Evolutionary conservation across 2,329 filamentous ascomycete species (phyloP), one percentile per base, ranked within the genome.

Genomic region (Chrysoporthe austroafricana): DNA sequence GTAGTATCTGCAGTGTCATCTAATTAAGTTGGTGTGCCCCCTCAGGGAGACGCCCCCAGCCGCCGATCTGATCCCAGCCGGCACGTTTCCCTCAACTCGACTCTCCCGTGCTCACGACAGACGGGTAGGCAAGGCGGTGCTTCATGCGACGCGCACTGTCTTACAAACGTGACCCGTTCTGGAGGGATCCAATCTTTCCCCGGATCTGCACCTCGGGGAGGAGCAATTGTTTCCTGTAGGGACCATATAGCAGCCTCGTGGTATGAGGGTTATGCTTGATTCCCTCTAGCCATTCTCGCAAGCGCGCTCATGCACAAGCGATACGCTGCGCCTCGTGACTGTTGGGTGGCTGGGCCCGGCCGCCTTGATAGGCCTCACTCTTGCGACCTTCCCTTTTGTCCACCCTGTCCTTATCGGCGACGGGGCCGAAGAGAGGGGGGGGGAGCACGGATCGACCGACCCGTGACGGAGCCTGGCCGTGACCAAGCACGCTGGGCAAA

Each of bases 41-140:
- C 14, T 44, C 36, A 26, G n/a, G 36, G 11, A 46, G 18, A 46
- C 13, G 5, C n/a, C 43, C 7, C n/a, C 18, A 16, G n/a, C 39
- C 39, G 32, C 57, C 57, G 5, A 9, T 21, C 36, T 32, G 39
- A 60, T 44, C 57, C 57, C 32, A 32, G 57, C 14, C 18, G n/a
- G 39, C 57, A 60, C 57, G 57, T 60, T 60, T 59, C 4, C 14
- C 18, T 46, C 18, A 18, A 42, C 57, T 42, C n/a, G 9, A 39
- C 42, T 50, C 57, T 67, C 65, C 64, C 62, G 56, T 64, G 58
- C 48, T 67, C 67, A 69, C 67, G 66, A 63, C 64, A 64, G 64
- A 48, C 67, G 67, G 64, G 52, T 64, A 63, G 36, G 66, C 66
- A 67, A 54, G 62, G 63, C 56, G 54, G 62, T 54, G 46, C 61